Percentiles rank a stretch among this genome's conserved stretches.
phyloP scores from a whole-genome alignment of 306 rosid genomes.

The Corylus americana region DNA sequence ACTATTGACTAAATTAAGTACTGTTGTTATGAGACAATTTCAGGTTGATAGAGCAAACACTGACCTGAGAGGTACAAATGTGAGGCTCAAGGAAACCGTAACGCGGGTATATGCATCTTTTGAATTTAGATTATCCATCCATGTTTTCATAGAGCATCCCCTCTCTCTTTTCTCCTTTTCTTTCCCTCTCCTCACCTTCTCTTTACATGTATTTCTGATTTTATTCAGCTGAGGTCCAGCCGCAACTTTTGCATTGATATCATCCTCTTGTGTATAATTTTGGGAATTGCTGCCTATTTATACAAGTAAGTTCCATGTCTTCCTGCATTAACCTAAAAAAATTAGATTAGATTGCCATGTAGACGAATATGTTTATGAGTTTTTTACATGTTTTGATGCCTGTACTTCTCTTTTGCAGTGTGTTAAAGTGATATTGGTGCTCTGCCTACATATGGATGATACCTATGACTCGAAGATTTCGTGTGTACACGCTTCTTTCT shows the following conservation, averaged over 20 bases:
- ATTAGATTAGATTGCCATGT: not conserved
- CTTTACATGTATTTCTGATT: not conserved
- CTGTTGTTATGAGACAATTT: not conserved
- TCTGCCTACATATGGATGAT: not conserved
- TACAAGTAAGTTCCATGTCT: slow-evolving; percentile 38
- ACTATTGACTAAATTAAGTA: not conserved
- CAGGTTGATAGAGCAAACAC: slow-evolving; percentile 46
- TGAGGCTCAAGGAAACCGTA: slow-evolving; percentile 44
- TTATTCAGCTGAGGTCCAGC: slow-evolving; percentile 44
- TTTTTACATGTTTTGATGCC: not conserved
- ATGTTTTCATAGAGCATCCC: not conserved
- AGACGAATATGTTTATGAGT: not conserved
- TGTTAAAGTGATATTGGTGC: slow-evolving; percentile 30
- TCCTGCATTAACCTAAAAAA: slow-evolving; percentile 1
- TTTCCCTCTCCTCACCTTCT: not conserved
- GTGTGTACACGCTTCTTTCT: not conserved
- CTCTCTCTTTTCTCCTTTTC: not conserved
- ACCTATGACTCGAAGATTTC: not conserved
- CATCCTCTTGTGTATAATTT: slow-evolving; percentile 30
- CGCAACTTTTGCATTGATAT: slow-evolving; percentile 45
- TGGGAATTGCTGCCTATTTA: slow-evolving; percentile 47
- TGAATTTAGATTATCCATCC: not conserved
- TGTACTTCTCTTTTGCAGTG: slow-evolving; percentile 24
- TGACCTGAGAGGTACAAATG: slow-evolving; percentile 39
- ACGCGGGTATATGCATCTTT: slow-evolving; percentile 16